These are phyloP conservation scores for Termitomyces sp. DNA, from an alignment of 768 basidiomycete genomes.

Conservation along the genomic window DNA sequence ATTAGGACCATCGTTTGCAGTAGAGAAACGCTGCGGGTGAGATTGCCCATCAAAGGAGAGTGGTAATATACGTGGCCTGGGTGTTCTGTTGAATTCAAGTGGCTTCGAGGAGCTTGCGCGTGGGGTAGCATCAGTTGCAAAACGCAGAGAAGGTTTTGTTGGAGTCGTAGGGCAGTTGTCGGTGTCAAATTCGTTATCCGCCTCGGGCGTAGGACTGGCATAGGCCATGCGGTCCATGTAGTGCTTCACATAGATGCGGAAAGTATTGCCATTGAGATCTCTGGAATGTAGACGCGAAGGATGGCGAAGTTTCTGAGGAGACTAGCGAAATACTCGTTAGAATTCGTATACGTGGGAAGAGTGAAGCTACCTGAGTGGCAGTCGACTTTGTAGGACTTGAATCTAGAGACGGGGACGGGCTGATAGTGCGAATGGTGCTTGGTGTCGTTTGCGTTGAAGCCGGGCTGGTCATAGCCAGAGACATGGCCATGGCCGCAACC, in stretches of 20 bases:
- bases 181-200: conserved; percentile 10
- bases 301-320: conserved; percentile 60
- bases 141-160: conserved; percentile 7
- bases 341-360: neutral
- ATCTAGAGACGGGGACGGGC: conserved; percentile 16
- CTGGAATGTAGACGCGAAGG: conserved; percentile 65
- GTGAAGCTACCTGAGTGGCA: conserved; percentile 5
- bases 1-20: neutral
- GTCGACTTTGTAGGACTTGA: conserved; percentile 29
- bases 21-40: neutral
- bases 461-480: conserved; percentile 11
- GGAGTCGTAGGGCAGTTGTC: conserved; percentile 10
- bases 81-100: conserved; percentile 18
- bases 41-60: conserved; percentile 8
- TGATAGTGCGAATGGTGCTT: conserved; percentile 17
- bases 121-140: conserved; percentile 22
- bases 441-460: conserved; percentile 19
- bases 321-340: conserved; percentile 16
- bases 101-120: conserved; percentile 16
- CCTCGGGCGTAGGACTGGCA: conserved; percentile 7
- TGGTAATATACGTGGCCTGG: conserved; percentile 22
- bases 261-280: conserved; percentile 70
- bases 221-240: conserved; percentile 65
- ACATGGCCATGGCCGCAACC: neutral
- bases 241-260: conserved; percentile 75